Evolutionary conservation across 805 yeast species (phyloP), one percentile per base, ranked within the genome.

Genomic region (Ogataea corticis): DNA sequence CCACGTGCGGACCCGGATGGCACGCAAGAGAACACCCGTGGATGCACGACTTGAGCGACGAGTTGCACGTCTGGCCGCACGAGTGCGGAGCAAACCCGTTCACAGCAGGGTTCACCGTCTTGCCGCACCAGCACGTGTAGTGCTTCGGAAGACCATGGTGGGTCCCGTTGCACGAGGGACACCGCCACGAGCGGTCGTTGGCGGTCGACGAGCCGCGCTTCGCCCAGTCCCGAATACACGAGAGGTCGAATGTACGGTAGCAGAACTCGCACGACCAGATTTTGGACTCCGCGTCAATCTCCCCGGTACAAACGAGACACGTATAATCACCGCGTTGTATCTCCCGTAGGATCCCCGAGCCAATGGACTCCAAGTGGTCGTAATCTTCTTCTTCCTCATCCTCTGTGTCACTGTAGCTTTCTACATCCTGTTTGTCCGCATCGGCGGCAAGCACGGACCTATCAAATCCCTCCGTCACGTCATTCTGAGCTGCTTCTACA

Each of bases 181-280:
- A 90, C 56, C 90, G 74, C 97, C 97, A 90, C 33, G 73, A 70
- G 39, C 76, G 77, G 35, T 75, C 73, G 6, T 57, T 56, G 28
- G 79, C 79, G 1, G 87, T 83, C 6, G 87, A 77, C 2, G 86
- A 78, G 4, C 91, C 91, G 49, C 86, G 73, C 18, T 69, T 63
- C 2, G 96, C 92, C 99, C 99, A 94, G 52, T 84, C 88, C 40
- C 77, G 69, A 36, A 90, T 85, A 68, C 99, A 92, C 12, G 80
- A 82, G 36, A 89, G 70, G 61, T 92, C 97, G 60, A 88, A 92
- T 1, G 86, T 96, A 47, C 97, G 71, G 59, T 69, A 85, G 62
- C 99, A 92, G 21, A 73, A 69, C 7, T 67, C 63, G 62, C 99
- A 92, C 6, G 89, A 76, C 94, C 96, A 94, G 43, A 90, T 72